Conservation (phyloP, 2,329 filamentous ascomycete species). For the Neurospora sp. region DNA sequence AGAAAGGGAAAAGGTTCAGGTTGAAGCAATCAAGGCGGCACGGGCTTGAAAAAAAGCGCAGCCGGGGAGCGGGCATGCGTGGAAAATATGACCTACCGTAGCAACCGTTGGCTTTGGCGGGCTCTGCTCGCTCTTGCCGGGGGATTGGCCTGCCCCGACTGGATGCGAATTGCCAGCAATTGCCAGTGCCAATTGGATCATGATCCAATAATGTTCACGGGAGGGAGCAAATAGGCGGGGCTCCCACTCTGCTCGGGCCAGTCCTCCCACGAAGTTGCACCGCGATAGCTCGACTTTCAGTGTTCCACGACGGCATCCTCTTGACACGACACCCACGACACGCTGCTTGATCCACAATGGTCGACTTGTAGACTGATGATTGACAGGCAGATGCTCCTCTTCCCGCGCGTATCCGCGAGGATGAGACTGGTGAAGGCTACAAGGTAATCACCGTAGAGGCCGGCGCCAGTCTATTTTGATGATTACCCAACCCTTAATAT, state of each 20-base stretch:
- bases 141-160: background rate
- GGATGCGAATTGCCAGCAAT: background rate
- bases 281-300: background rate
- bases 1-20: constrained; percentile 23
- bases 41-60: constrained; percentile 25
- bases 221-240: background rate
- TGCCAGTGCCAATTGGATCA: background rate
- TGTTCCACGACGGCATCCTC: background rate
- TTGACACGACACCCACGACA: background rate
- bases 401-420: background rate
- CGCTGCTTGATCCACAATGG: background rate
- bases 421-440: background rate
- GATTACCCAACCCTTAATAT: background rate
- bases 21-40: constrained; percentile 16
- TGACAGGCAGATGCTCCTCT: background rate
- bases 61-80: constrained; percentile 10
- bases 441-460: background rate
- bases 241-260: background rate
- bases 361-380: background rate
- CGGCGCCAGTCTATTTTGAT: background rate
- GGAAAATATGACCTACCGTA: constrained; percentile 2
- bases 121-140: background rate
- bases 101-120: background rate
- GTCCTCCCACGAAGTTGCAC: background rate
- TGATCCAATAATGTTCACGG: background rate